Conservation (phyloP, 2,329 filamentous ascomycete genomes). For the Monosporascus sp. region DNA sequence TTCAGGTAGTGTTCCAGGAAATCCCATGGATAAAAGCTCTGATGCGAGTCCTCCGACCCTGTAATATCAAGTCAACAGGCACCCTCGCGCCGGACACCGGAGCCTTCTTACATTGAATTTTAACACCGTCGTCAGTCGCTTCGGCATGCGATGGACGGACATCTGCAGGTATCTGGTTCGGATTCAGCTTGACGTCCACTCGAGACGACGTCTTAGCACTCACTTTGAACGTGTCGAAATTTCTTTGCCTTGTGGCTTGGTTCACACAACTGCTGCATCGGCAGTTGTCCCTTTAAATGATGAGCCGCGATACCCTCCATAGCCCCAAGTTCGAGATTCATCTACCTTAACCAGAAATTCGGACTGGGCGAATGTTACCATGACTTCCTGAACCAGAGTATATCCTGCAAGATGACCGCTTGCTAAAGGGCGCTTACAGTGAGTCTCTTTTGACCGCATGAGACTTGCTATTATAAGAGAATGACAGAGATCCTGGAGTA, state of each 20-base stretch:
- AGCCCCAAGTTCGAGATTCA: neutral
- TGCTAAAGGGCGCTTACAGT: slow-evolving; percentile 13
- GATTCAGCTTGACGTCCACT: slow-evolving; percentile 4
- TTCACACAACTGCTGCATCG: slow-evolving; percentile 64
- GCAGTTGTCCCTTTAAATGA: slow-evolving; percentile 59
- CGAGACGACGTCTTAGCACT: slow-evolving; percentile 13
- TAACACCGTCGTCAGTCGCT: slow-evolving; percentile 32
- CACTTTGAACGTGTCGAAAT: slow-evolving; percentile 63
- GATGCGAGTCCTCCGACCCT: slow-evolving; percentile 66
- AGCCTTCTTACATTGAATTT: slow-evolving; percentile 42
- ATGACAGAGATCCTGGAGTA: slow-evolving; percentile 8
- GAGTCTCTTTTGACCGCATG: slow-evolving; percentile 12
- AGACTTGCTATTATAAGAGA: slow-evolving; percentile 5
- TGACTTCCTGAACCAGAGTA: neutral
- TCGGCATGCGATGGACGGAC: slow-evolving; percentile 31
- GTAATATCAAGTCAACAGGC: slow-evolving; percentile 6
- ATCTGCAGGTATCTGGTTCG: slow-evolving; percentile 39
- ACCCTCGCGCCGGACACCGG: slow-evolving; percentile 1
- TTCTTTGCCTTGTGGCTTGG: slow-evolving; percentile 63
- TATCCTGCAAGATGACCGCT: neutral
- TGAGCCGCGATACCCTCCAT: slow-evolving; percentile 8
- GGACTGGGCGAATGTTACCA: slow-evolving; percentile 25
- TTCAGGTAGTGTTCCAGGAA: slow-evolving; percentile 51
- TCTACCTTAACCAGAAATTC: slow-evolving; percentile 34
- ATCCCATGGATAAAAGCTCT: slow-evolving; percentile 60